A percentile compares a stretch with the other conserved stretches of the same genome.
These are phyloP conservation scores for Catenaria anguillulae DNA, from an alignment of 371 early-diverging fungal species.

Conservation along the genomic window DNA sequence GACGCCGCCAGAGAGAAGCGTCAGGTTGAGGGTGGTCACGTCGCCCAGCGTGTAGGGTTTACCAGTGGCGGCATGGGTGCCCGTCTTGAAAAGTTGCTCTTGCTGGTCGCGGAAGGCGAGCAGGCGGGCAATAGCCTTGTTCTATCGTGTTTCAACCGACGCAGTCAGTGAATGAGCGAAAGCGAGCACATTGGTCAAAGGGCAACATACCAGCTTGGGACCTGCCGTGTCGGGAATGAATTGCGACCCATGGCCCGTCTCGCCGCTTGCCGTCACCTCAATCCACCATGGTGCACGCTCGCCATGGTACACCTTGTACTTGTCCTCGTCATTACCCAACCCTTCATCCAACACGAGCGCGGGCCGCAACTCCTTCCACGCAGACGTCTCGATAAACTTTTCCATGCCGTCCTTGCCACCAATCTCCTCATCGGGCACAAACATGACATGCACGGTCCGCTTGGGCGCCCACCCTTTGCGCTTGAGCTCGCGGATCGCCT, in stretches of 20 bases:
- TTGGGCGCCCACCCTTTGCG: conserved; percentile 26
- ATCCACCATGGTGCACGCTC: conserved; percentile 65
- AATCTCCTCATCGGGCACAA: conserved; percentile 72
- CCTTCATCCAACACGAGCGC: conserved; percentile 73
- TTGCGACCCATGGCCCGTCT: conserved; percentile 64
- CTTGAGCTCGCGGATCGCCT: conserved; percentile 44
- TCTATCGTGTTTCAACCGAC: too few relatives aligned
- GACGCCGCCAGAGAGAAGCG: conserved; percentile 39
- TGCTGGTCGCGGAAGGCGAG: conserved; percentile 38
- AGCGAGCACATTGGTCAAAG: too few relatives aligned
- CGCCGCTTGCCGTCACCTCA: conserved; percentile 32
- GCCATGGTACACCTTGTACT: conserved; percentile 54
- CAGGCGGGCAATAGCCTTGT: conserved; percentile 32
- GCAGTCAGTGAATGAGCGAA: too few relatives aligned
- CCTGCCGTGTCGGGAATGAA: conserved; percentile 53
- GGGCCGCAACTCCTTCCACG: conserved; percentile 47
- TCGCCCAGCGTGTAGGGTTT: conserved; percentile 42
- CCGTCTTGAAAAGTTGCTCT: conserved; percentile 29
- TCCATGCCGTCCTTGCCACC: conserved; percentile 62
- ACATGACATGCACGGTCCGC: conserved; percentile 51
- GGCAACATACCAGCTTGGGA: conserved; percentile 31
- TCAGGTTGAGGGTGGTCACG: conserved; percentile 60
- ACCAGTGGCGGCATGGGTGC: conserved; percentile 26
- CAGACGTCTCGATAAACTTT: conserved; percentile 33
- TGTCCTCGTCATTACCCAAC: conserved; percentile 41